Conservation (phyloP, 345 rosid species). For the Moricandia moricandioides region DNA sequence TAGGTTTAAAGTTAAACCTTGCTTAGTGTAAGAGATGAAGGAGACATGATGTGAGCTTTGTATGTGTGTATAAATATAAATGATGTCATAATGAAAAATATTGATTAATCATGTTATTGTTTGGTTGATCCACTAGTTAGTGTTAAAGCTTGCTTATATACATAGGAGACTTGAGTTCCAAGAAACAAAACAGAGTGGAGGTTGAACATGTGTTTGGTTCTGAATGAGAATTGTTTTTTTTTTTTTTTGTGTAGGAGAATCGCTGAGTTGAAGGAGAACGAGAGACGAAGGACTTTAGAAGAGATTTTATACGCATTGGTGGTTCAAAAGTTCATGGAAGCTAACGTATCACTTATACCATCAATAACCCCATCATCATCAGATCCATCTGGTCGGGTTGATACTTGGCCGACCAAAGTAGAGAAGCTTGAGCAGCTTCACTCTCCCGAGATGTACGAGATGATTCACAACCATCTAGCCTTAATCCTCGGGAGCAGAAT, state of each 20-base stretch:
- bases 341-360: constrained; percentile 73
- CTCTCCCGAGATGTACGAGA: constrained; percentile 85
- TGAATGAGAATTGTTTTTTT: background rate
- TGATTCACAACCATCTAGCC: constrained; percentile 93
- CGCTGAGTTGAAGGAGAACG: constrained; percentile 91
- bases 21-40: no score
- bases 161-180: background rate
- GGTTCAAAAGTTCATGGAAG: constrained; percentile 94
- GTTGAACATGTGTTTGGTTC: constrained; percentile 1
- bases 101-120: background rate
- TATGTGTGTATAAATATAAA: background rate
- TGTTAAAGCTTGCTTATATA: background rate
- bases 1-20: background rate
- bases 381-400: constrained; percentile 60
- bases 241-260: constrained; percentile 59
- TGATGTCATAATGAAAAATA: background rate
- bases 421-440: constrained; percentile 74
- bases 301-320: constrained; percentile 87
- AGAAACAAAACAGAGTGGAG: background rate
- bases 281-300: constrained; percentile 71
- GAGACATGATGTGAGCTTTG: no score
- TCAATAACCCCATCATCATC: constrained; percentile 46
- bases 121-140: background rate
- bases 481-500: constrained; percentile 73
- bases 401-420: constrained; percentile 64